Base-by-base conservation (phyloP, 2,329 filamentous ascomycete species). In the Talaromyces sp. region DNA sequence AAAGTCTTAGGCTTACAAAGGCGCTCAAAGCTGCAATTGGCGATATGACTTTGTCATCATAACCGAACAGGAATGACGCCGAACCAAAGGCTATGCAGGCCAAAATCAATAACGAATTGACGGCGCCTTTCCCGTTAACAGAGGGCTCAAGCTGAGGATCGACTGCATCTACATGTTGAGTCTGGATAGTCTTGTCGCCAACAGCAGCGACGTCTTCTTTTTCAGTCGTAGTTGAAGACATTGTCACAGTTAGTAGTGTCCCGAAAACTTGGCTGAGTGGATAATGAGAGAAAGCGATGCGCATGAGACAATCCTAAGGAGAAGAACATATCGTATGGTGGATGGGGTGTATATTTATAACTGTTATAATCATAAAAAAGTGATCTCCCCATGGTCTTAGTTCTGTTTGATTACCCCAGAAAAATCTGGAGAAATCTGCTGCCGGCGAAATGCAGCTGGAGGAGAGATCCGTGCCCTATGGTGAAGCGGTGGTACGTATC, bases 11-110 rank as follows among this genome's bases (percentile, higher is more conserved):
- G 35, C 73, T 70, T 64, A 75, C 73, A 68, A 74, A 75, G 11
- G 64, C 67, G 27, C 65, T 56, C 57, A 75, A 66, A 19, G 73
- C 73, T n/a, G 69, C 71, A 52, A 75, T 68, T 0, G 73, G 73
- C 4, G 73, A 75, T 7, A 75, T 75, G 39, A 75, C 66, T 47
- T 75, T 75, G 66, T 75, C 73, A 37, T 75, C 73, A 39, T 72
- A 75, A 3, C 73, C 73, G 54, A 75, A 75, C n/a, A 75, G 62
- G 43, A 75, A 74, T 9, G 73, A 74, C 0, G 73, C 73, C 4
- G 73, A 72, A 13, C 71, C 71, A 61, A 74, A 74, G 8, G 73
- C 68, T 14, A 69, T 61, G 62, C 74, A 75, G 3, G 69, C 69
- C 9, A 74, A 66, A 13, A 75, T 65, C 27, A 75, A 66, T 10